Evolutionary conservation across 23 red algal genomes (phyloP).

Genomic region (Gracilaria domingensis): DNA sequence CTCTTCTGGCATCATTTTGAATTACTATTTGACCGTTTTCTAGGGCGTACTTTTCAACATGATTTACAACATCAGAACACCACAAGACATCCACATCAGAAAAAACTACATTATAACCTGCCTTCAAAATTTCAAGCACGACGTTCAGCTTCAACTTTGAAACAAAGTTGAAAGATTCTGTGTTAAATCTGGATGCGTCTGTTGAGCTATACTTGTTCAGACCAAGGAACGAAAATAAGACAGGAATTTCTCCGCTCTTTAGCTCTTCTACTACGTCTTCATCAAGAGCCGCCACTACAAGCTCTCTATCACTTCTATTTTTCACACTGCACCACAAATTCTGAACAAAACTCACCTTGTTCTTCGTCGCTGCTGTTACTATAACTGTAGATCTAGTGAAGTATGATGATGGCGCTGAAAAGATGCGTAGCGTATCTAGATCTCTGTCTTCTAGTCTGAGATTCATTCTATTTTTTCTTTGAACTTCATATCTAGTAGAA

Average conservation of each 20-base stretch:
- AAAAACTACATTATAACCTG: neutral
- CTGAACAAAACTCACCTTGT: neutral
- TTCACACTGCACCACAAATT: neutral
- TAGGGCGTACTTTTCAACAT: neutral
- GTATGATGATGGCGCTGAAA: neutral
- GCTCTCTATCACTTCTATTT: too few relatives aligned
- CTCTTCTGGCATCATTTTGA: neutral
- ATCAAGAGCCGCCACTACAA: conserved; percentile 5
- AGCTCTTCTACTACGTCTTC: neutral
- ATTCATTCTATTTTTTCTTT: too few relatives aligned
- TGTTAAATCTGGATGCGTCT: neutral
- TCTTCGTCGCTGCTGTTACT: neutral
- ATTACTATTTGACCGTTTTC: neutral
- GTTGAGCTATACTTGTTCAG: neutral
- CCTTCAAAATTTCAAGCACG: neutral
- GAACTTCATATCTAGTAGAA: too few relatives aligned
- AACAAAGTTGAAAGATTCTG: neutral
- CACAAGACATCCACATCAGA: neutral
- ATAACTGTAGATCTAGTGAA: neutral
- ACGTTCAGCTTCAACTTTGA: neutral
- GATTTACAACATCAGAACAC: neutral
- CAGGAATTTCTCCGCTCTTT: neutral
- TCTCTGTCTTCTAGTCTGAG: too few relatives aligned
- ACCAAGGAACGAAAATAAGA: neutral
- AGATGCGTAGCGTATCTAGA: neutral